Percentiles rank a stretch among this genome's conserved stretches.
Evolutionary conservation across 2,329 filamentous ascomycete species (phyloP).

Genomic region (Dothistroma septosporum): DNA sequence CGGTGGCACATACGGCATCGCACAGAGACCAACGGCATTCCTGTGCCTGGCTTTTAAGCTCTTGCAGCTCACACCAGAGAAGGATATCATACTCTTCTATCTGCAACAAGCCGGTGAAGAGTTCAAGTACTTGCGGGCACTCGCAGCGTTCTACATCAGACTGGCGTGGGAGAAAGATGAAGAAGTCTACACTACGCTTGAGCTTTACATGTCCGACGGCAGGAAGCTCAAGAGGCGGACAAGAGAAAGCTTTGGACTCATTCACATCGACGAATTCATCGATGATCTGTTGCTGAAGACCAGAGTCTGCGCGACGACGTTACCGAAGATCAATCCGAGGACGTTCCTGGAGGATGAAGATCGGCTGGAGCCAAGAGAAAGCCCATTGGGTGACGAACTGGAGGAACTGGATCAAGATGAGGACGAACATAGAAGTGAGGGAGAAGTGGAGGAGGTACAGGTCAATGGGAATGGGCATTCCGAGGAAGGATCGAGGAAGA

Average conservation of each 20-base stretch:
- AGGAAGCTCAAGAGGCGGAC: slow-evolving; percentile 77
- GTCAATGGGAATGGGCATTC: slow-evolving; percentile 20
- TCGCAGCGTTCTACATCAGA: slow-evolving; percentile 90
- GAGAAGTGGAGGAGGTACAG: slow-evolving; percentile 23
- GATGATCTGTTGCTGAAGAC: slow-evolving; percentile 88
- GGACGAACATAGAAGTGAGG: slow-evolving; percentile 35
- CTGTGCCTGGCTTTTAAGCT: slow-evolving; percentile 93
- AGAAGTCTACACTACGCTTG: slow-evolving; percentile 74
- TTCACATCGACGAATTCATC: slow-evolving; percentile 85
- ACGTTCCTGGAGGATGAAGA: slow-evolving; percentile 85
- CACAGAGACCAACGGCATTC: slow-evolving; percentile 86
- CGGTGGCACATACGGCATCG: slow-evolving; percentile 79
- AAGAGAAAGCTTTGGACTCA: slow-evolving; percentile 69
- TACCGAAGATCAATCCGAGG: slow-evolving; percentile 86
- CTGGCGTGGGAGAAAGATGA: slow-evolving; percentile 78
- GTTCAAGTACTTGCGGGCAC: slow-evolving; percentile 75
- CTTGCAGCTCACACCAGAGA: slow-evolving; percentile 76
- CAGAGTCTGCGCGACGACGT: slow-evolving; percentile 80
- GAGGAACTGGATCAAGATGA: slow-evolving; percentile 65
- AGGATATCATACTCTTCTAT: slow-evolving; percentile 76
- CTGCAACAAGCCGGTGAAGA: slow-evolving; percentile 67
- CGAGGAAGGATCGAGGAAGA: background rate
- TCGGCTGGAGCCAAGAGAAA: slow-evolving; percentile 76
- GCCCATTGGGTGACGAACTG: slow-evolving; percentile 71
- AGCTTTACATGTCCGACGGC: slow-evolving; percentile 76